Evolutionary conservation across 768 basidiomycete genomes (phyloP), one percentile per base, ranked within the genome.

Genomic region (Chalciporus sphaerocephalus): DNA sequence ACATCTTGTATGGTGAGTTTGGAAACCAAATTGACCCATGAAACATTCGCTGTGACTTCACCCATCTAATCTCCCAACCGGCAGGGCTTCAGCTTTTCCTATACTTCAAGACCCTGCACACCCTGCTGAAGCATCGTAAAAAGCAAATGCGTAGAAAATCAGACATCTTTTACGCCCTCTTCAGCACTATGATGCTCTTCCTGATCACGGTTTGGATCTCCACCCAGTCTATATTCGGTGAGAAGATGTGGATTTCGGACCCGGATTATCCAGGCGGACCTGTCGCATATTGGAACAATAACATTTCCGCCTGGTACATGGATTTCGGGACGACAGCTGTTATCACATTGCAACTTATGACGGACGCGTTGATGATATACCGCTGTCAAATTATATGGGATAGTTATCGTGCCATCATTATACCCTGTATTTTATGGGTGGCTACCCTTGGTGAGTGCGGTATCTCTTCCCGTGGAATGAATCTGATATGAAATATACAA

Each of bases 351-450:
- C 67, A 70, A 11, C 56, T 71, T 11, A 49, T 72, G 52, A 63
- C 64, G 8, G 69, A 72, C 34, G 72, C 53, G 1, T 42, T 73
- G 35, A 35, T 74, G 73, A 58, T 74, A 24, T 64, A 69, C 43
- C 69, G 70, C n/a, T 69, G 66, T 46, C 67, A 48, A 27, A 53
- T 67, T 22, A 52, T 74, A 15, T 72, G 67, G 59, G 20, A 43
- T 20, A 50, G 40, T 38, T 34, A 41, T 35, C 44, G 47, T 18
- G 40, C 59, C 1, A 28, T 61, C 15, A 0, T 59, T 1, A n/a
- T 57, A 5, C 62, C 64, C 2, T 42, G 10, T 1, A 38, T 59
- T 20, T 2, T 64, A 22, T 64, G 64, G 61, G 1, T 54, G 3
- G 36, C 25, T 13, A 57, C 64, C 5, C 34, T 66, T 8, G 61